Base-by-base conservation (phyloP, 2,329 filamentous ascomycete genomes). In the Aspergillus sp. region DNA sequence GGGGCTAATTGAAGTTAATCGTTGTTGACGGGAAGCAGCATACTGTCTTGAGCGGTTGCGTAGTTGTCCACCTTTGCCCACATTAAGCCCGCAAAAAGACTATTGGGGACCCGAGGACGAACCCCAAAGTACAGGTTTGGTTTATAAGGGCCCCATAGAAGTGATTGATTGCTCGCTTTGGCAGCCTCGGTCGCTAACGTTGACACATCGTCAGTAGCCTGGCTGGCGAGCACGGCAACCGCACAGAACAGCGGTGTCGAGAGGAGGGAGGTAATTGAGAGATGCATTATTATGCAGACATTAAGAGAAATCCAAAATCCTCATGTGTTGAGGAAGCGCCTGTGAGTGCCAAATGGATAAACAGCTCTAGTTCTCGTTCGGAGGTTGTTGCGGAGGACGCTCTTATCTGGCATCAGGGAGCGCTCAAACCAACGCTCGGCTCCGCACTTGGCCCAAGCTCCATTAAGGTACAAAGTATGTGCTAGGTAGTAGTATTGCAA, bases 61-160 rank as follows among this genome's bases (percentile, higher is more conserved):
- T 88, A 97, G 65, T 88, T 84, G 69, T 98, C 91, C 15, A 96
- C 87, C 66, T 89, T 89, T 5, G 87, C 86, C 95, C 95, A 99
- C 79, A 98, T 85, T 71, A 99, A 80, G 1, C 90, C 92, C 2
- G 90, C 87, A 75, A 88, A 86, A 64, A 98, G 74, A 67, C 90
- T 93, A 71, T 93, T 87, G 0, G 93, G 89, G 50, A 93, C 82
- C 58, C 92, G 84, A 46, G 93, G 91, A 19, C 91, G 84, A 37
- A 96, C 85, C 2, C 93, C 93, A 79, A 98, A 98, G 76, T 97
- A 98, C 45, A 98, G 77, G 70, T 97, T 97, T 0, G 93, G 89
- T 66, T 91, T 86, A 78, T 98, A 99, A 1, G 95, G 91, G 0
- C 95, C 95, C 95, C 95, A 99, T 79, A 98, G 82, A 66, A 99